These are phyloP conservation scores for Boletus austroedulis DNA, from an alignment of 1,284 basidiomycete genomes.

Conservation along the genomic window DNA sequence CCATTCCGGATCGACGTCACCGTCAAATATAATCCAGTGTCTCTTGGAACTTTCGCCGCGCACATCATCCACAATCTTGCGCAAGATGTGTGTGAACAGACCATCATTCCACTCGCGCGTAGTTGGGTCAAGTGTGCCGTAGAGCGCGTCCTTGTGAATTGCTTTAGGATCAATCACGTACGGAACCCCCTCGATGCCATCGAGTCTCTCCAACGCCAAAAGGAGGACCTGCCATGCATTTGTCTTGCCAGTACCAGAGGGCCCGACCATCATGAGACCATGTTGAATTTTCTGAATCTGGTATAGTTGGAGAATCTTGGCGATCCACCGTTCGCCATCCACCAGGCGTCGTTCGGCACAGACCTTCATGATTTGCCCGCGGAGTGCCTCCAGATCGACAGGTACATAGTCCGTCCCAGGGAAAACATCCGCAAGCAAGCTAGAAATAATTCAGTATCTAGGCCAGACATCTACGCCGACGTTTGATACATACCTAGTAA, in stretches of 20 bases:
- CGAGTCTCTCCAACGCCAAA: conserved; percentile 86
- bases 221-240: conserved; percentile 96
- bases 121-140: conserved; percentile 95
- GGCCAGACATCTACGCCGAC: background rate
- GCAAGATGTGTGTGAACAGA: conserved; percentile 94
- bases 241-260: conserved; percentile 96
- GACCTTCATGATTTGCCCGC: conserved; percentile 81
- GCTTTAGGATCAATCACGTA: conserved; percentile 99
- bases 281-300: conserved; percentile 99
- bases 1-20: conserved; percentile 99
- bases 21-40: conserved; percentile 99
- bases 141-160: conserved; percentile 97
- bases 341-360: conserved; percentile 86
- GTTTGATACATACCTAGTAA: conserved; percentile 69
- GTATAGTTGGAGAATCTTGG: conserved; percentile 96
- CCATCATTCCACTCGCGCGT: conserved; percentile 99
- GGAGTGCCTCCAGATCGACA: conserved; percentile 83
- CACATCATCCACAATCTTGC: conserved; percentile 98
- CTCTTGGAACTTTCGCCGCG: conserved; percentile 95
- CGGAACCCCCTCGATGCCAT: conserved; percentile 88
- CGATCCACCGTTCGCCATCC: conserved; percentile 86
- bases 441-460: conserved; percentile 34
- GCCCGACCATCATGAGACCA: conserved; percentile 99
- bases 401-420: conserved; percentile 91
- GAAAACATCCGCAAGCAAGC: conserved; percentile 95